These are phyloP conservation scores for Aspergillus clavatus DNA, from an alignment of 2,329 filamentous ascomycete genomes.

Conservation along the genomic window DNA sequence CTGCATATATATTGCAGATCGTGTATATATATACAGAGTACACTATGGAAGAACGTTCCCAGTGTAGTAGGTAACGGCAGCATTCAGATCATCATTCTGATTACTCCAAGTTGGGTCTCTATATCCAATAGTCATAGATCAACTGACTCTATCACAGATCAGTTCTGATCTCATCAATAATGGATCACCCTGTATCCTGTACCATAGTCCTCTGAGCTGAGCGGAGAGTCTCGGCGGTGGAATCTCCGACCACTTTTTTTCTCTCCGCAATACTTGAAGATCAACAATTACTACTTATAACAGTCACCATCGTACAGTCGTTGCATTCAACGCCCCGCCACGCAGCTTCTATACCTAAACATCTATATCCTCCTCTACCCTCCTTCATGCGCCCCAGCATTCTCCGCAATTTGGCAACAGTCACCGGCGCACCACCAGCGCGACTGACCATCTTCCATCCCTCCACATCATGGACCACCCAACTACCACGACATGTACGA, in stretches of 20 bases:
- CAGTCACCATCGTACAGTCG: too few relatives aligned
- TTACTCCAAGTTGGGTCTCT: too few relatives aligned
- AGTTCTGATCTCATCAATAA: too few relatives aligned
- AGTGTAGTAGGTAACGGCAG: too few relatives aligned
- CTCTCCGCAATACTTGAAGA: conserved; percentile 20
- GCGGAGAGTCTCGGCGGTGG: conserved; percentile 6
- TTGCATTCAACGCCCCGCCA: too few relatives aligned
- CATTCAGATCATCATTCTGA: too few relatives aligned
- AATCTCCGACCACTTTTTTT: conserved; percentile 5
- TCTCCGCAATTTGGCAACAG: neutral
- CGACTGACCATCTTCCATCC: neutral
- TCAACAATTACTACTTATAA: too few relatives aligned
- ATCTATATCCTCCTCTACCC: neutral
- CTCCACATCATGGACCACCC: neutral
- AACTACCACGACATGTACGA: neutral
- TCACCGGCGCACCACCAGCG: neutral
- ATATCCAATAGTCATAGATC: too few relatives aligned
- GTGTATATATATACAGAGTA: too few relatives aligned
- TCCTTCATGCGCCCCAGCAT: neutral
- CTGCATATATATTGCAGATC: too few relatives aligned
- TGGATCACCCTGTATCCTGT: neutral
- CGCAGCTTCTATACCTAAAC: neutral
- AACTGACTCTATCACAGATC: too few relatives aligned
- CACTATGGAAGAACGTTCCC: too few relatives aligned
- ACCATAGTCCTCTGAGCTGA: neutral